Percentiles rank a stretch among this genome's conserved stretches.
These are phyloP conservation scores for Fragaria ananassa DNA, from an alignment of 306 rosid species.

Conservation along the genomic window DNA sequence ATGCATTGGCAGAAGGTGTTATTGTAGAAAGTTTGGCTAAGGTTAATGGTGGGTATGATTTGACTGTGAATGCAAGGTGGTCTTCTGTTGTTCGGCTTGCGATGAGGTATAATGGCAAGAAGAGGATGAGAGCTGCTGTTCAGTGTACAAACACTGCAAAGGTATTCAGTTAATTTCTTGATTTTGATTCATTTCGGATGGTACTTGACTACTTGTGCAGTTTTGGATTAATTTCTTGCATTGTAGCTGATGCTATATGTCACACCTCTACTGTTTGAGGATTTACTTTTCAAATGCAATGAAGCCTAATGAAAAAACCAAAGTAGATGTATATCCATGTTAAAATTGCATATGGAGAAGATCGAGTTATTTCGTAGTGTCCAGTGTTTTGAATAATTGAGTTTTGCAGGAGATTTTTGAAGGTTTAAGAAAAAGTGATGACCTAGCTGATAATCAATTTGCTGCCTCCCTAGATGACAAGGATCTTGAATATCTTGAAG, in stretches of 20 bases:
- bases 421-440: slow-evolving; percentile 26
- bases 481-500: slow-evolving; percentile 44
- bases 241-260: background rate
- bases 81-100: slow-evolving; percentile 32
- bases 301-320: background rate
- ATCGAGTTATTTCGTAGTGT: background rate
- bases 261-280: background rate
- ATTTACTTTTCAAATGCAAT: background rate
- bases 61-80: slow-evolving; percentile 28
- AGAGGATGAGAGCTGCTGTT: slow-evolving; percentile 33
- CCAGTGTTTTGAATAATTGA: slow-evolving; percentile 10
- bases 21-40: slow-evolving; percentile 25
- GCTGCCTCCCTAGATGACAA: slow-evolving; percentile 23
- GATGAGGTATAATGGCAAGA: slow-evolving; percentile 25
- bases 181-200: background rate
- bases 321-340: background rate
- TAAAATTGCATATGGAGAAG: background rate
- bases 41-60: slow-evolving; percentile 11
- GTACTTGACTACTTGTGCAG: background rate
- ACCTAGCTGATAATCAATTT: slow-evolving; percentile 7
- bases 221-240: background rate
- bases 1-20: slow-evolving; percentile 37
- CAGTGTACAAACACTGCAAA: slow-evolving; percentile 31
- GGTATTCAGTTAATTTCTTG: slow-evolving; percentile 9
- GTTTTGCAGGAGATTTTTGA: slow-evolving; percentile 35